These are phyloP conservation scores for Solanum etuberosum DNA, from an alignment of 257 asterid species.

Conservation along the genomic window DNA sequence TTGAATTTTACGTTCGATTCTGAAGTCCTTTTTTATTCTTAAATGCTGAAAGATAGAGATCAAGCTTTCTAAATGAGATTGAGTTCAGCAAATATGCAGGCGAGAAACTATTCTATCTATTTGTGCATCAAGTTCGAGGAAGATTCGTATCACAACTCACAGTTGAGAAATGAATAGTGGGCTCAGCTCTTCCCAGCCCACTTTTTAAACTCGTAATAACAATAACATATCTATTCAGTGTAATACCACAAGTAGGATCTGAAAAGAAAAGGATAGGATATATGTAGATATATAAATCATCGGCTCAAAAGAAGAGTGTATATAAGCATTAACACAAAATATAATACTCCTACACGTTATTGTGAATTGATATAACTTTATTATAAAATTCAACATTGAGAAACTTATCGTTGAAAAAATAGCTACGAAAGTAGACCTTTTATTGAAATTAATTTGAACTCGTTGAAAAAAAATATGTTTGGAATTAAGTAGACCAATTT, in stretches of 20 bases:
- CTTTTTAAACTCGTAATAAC: not conserved
- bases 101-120: not conserved
- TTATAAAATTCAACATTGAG: not conserved
- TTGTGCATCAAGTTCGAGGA: not conserved
- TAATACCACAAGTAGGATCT: not conserved
- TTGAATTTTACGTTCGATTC: not conserved
- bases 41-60: not conserved
- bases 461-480: not conserved
- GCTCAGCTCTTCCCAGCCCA: not conserved
- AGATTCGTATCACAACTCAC: not conserved
- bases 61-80: not conserved
- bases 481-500: not conserved
- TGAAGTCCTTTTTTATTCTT: not conserved
- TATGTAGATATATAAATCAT: accelerated
- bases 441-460: not conserved
- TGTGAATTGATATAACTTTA: not conserved
- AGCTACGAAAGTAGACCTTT: not conserved
- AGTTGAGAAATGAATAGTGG: not conserved
- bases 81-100: not conserved
- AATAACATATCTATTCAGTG: not conserved
- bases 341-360: not conserved
- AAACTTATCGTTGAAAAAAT: not conserved
- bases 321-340: not conserved
- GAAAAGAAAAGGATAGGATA: too few species aligned
- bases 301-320: not conserved